phyloP scores from a whole-genome alignment of 2,329 filamentous ascomycete species.

The Exutisphaerella laricina region DNA sequence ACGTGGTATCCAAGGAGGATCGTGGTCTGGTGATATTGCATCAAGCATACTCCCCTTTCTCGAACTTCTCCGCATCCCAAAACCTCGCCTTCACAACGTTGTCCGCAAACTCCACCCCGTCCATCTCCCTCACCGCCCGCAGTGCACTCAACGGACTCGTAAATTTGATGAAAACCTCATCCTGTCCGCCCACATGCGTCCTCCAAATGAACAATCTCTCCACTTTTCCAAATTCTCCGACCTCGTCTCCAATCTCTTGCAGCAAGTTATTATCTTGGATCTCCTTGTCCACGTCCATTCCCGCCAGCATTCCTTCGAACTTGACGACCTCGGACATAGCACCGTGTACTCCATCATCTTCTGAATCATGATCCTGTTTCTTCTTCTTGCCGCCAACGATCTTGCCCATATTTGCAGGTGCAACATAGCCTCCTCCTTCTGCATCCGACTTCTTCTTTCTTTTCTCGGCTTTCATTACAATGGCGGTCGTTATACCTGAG shows the following conservation, averaged over 20 bases:
- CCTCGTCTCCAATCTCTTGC: conserved; percentile 94
- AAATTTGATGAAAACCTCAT: conserved; percentile 84
- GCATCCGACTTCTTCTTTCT: conserved; percentile 71
- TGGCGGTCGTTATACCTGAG: conserved; percentile 76
- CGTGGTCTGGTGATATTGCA: too few species aligned
- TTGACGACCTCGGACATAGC: conserved; percentile 77
- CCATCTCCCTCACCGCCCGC: conserved; percentile 83
- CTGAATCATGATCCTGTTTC: conserved; percentile 23
- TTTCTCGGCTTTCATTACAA: conserved; percentile 81
- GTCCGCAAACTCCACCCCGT: conserved; percentile 82
- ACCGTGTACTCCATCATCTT: conserved; percentile 35
- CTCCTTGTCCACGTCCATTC: conserved; percentile 74
- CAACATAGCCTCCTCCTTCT: conserved; percentile 71
- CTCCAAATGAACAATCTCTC: conserved; percentile 52
- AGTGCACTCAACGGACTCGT: conserved; percentile 78
- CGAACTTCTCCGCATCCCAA: conserved; percentile 78
- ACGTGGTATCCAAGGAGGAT: too few species aligned
- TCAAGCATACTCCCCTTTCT: conserved; percentile 48
- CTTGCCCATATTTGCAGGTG: conserved; percentile 62
- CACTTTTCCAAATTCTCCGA: conserved; percentile 56
- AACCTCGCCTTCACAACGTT: conserved; percentile 78
- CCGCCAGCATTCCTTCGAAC: conserved; percentile 77
- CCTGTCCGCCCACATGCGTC: conserved; percentile 37
- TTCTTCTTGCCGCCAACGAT: conserved; percentile 70
- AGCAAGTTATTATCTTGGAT: conserved; percentile 65